Evolutionary conservation across 495 filamentous ascomycete species (phyloP).

Genomic region (Haplographium delicatum): DNA sequence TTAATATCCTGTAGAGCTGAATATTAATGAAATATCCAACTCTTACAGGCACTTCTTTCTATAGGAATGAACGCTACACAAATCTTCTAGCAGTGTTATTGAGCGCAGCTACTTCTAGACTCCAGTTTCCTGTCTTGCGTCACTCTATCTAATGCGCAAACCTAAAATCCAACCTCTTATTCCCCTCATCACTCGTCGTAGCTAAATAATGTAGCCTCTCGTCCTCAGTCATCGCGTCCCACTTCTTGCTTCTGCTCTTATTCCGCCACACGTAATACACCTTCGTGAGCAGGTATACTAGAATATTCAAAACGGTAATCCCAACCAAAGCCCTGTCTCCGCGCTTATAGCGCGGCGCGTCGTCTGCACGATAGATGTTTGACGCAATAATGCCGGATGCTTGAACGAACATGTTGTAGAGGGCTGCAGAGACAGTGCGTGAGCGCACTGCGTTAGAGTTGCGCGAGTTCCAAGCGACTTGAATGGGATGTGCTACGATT

Average conservation of each 20-base stretch:
- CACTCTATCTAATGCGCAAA: slow-evolving; percentile 45
- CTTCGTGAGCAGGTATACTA: slow-evolving; percentile 33
- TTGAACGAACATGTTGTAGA: slow-evolving; percentile 61
- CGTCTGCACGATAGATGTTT: slow-evolving; percentile 47
- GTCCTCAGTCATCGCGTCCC: slow-evolving; percentile 34
- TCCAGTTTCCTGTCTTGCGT: too few relatives aligned
- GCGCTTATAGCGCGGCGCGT: slow-evolving; percentile 45
- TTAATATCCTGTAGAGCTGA: too few relatives aligned
- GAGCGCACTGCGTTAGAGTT: slow-evolving; percentile 40
- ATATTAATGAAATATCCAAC: too few relatives aligned
- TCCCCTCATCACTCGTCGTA: slow-evolving; percentile 36
- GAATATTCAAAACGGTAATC: slow-evolving; percentile 25
- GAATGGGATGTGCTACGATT: slow-evolving; percentile 60
- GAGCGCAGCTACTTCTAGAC: too few relatives aligned
- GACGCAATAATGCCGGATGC: slow-evolving; percentile 49
- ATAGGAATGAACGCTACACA: too few relatives aligned
- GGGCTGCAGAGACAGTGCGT: neutral
- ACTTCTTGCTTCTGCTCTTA: slow-evolving; percentile 31
- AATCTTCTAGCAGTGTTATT: too few relatives aligned
- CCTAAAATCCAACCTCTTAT: slow-evolving; percentile 41
- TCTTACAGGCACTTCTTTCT: too few relatives aligned
- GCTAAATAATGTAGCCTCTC: slow-evolving; percentile 33
- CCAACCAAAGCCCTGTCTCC: slow-evolving; percentile 29
- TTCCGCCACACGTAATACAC: slow-evolving; percentile 40
- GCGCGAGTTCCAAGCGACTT: slow-evolving; percentile 50